Evolutionary conservation across 495 filamentous ascomycete genomes (phyloP).

Genomic region (Lasiosphaeria hispida): DNA sequence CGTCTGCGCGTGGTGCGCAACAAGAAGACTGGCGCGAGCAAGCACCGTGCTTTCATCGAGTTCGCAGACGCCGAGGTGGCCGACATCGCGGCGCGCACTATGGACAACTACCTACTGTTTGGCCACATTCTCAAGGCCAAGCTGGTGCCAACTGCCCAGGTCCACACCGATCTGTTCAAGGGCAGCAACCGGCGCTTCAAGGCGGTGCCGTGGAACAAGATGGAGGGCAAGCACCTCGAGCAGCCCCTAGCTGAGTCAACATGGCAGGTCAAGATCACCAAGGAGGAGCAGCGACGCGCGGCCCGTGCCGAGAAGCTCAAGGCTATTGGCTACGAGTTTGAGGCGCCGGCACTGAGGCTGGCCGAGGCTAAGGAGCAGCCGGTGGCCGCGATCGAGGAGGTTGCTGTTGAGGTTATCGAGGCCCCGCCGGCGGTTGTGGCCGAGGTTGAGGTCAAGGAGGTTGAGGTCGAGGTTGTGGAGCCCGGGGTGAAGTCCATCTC

Average conservation of each 20-base stretch:
- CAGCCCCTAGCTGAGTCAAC: conserved; percentile 62
- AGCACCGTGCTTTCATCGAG: conserved; percentile 92
- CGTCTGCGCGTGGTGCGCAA: conserved; percentile 86
- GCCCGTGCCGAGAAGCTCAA: conserved; percentile 71
- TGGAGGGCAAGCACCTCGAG: conserved; percentile 71
- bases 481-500: conserved; percentile 11
- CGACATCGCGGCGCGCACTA: conserved; percentile 84
- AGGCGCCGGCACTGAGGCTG: conserved; percentile 67
- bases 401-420: conserved; percentile 30
- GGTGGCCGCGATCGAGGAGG: conserved; percentile 36
- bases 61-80: conserved; percentile 77
- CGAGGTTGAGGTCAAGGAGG: conserved; percentile 11
- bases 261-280: conserved; percentile 70
- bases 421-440: conserved; percentile 20
- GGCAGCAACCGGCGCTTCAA: conserved; percentile 88
- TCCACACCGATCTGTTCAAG: conserved; percentile 80
- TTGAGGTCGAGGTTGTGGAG: conserved; percentile 6
- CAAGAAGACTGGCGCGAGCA: conserved; percentile 78
- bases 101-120: conserved; percentile 97
- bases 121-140: conserved; percentile 88
- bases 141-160: conserved; percentile 67
- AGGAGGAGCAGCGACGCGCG: conserved; percentile 65
- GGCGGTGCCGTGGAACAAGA: conserved; percentile 76
- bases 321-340: conserved; percentile 80
- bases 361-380: conserved; percentile 43